phyloP scores from a whole-genome alignment of 371 early-diverging fungal species.

The Chytridiales sp. region DNA sequence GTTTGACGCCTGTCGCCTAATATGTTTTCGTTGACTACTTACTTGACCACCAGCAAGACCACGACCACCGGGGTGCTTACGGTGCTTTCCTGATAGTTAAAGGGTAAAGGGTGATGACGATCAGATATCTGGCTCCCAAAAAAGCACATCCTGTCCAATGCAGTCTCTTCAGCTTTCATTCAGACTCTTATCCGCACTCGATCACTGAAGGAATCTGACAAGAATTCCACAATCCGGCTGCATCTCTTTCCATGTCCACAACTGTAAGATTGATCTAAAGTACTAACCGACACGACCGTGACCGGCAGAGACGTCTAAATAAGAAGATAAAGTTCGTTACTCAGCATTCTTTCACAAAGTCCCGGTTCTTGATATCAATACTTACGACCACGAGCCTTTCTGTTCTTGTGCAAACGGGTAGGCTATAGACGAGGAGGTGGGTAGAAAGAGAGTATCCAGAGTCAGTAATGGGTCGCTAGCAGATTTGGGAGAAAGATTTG shows the following conservation, averaged over 20 bases:
- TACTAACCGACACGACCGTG: conserved; percentile 54
- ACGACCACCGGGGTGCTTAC: conserved; percentile 99
- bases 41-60: conserved; percentile 99
- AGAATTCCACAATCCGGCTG: no score
- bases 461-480: no score
- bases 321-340: neutral
- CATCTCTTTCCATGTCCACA: no score
- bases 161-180: no score
- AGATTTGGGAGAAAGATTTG: no score
- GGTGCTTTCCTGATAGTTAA: conserved; percentile 88
- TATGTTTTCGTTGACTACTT: neutral
- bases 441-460: no score
- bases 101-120: neutral
- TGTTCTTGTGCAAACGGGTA: conserved; percentile 48
- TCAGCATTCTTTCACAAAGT: neutral
- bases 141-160: no score
- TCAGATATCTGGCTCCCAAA: no score
- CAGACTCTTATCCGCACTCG: no score
- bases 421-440: no score
- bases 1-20: neutral
- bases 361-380: conserved; percentile 1
- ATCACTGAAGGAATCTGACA: no score
- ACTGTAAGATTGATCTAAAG: neutral
- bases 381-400: conserved; percentile 55
- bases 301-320: conserved; percentile 54